A percentile compares a stretch with the other conserved stretches of the same genome.
Evolutionary conservation across 139 green algal genomes (phyloP).

Genomic region (Zygnema cylindricum): DNA sequence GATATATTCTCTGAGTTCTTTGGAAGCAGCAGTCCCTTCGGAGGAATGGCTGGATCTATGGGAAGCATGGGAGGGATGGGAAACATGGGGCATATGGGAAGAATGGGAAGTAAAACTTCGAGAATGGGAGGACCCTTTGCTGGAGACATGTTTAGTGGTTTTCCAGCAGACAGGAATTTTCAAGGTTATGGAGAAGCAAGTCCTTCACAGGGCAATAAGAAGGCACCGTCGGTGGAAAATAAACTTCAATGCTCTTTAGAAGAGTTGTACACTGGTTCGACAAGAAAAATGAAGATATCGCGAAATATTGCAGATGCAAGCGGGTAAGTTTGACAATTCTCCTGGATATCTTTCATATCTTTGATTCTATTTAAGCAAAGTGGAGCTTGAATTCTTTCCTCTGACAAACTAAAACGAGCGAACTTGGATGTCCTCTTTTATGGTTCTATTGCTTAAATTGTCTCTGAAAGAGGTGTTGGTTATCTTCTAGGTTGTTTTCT

Average conservation of each 20-base stretch:
- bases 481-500: no score
- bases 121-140: constrained; percentile 17
- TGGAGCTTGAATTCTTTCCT: not conserved
- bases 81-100: not conserved
- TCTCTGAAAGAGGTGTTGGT: no score
- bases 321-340: constrained; percentile 51
- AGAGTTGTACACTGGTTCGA: constrained; percentile 73
- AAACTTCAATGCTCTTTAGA: constrained; percentile 68
- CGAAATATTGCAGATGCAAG: constrained; percentile 66
- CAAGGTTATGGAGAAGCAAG: not conserved
- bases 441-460: no score
- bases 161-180: constrained; percentile 20
- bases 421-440: no score
- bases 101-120: not conserved
- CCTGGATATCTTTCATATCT: no score
- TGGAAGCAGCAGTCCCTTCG: constrained; percentile 57
- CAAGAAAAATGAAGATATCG: constrained; percentile 77
- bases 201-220: constrained; percentile 7
- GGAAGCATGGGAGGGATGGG: constrained; percentile 30
- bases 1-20: constrained; percentile 68
- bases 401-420: no score
- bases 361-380: constrained; percentile 16
- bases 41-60: constrained; percentile 22
- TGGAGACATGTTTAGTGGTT: constrained; percentile 49
- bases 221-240: constrained; percentile 56